Percentiles rank a stretch among this genome's conserved stretches.
Evolutionary conservation across 441 rosid genomes (phyloP).

Genomic region (Erodium chrysanthum): DNA sequence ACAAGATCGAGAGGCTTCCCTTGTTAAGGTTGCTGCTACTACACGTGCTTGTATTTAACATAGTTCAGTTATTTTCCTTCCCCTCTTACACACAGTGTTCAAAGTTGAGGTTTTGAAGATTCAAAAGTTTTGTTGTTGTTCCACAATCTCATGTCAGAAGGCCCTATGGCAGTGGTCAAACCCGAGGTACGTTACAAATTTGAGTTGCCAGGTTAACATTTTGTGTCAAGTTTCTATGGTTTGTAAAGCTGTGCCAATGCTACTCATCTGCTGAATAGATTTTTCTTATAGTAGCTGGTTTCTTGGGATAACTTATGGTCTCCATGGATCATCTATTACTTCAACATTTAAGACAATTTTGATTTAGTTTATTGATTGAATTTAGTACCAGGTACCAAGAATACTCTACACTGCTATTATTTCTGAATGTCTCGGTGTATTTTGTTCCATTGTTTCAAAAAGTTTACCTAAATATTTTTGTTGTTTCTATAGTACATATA

Average conservation of each 20-base stretch:
- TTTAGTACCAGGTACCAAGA: neutral
- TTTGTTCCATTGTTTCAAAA: neutral
- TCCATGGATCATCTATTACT: neutral
- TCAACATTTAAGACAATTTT: neutral
- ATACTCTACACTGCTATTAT: neutral
- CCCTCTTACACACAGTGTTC: neutral
- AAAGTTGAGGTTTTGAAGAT: neutral
- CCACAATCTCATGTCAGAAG: constrained; percentile 4
- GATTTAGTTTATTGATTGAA: neutral
- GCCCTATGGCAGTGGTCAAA: constrained; percentile 5
- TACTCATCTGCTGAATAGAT: neutral
- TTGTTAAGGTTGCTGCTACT: neutral
- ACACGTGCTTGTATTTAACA: neutral
- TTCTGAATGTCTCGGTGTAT: neutral
- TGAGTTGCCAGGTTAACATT: neutral
- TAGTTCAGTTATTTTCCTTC: neutral
- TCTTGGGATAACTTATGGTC: neutral
- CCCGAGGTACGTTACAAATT: constrained; percentile 3
- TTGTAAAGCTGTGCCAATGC: neutral
- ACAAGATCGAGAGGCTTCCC: neutral
- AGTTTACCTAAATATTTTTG: no score
- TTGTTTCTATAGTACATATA: neutral
- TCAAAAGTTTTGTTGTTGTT: neutral
- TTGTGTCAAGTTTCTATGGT: neutral
- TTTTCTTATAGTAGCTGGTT: neutral